Evolutionary conservation across 306 rosid genomes (phyloP).

Genomic region (Begonia fuchsioides): DNA sequence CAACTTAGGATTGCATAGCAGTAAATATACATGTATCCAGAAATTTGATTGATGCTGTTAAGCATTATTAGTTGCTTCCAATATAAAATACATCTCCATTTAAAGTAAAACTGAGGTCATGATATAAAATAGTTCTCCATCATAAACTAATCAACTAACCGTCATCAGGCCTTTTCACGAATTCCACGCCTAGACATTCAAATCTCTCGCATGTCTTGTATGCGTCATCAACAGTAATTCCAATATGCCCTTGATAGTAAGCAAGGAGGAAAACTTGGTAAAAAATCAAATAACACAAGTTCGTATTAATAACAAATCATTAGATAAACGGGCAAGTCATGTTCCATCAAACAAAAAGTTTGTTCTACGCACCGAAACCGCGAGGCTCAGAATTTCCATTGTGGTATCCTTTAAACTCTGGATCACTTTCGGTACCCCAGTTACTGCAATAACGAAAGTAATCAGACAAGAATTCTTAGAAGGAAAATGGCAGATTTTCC

Average conservation of each 20-base stretch:
- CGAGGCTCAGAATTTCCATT: conserved; percentile 97
- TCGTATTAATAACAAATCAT: too few species aligned
- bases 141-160: conserved; percentile 30
- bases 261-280: background rate
- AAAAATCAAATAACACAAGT: too few species aligned
- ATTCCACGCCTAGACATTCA: conserved; percentile 73
- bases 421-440: conserved; percentile 97
- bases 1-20: too few species aligned
- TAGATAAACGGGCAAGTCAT: too few species aligned
- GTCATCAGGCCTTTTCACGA: conserved; percentile 70
- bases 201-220: conserved; percentile 87
- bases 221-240: conserved; percentile 90
- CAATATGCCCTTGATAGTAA: conserved; percentile 63
- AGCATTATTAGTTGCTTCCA: too few species aligned
- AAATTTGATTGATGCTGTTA: too few species aligned
- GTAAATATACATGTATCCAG: too few species aligned
- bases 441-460: conserved; percentile 35
- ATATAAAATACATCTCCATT: too few species aligned
- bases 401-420: conserved; percentile 95
- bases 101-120: too few species aligned
- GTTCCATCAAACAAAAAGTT: too few species aligned
- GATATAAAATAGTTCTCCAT: background rate
- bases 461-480: too few species aligned
- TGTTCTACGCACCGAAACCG: conserved; percentile 50
- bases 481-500: too few species aligned